A percentile compares a stretch with the other conserved stretches of the same genome.
phyloP scores from a whole-genome alignment of 495 filamentous ascomycete species.

The Penicillium silybi region DNA sequence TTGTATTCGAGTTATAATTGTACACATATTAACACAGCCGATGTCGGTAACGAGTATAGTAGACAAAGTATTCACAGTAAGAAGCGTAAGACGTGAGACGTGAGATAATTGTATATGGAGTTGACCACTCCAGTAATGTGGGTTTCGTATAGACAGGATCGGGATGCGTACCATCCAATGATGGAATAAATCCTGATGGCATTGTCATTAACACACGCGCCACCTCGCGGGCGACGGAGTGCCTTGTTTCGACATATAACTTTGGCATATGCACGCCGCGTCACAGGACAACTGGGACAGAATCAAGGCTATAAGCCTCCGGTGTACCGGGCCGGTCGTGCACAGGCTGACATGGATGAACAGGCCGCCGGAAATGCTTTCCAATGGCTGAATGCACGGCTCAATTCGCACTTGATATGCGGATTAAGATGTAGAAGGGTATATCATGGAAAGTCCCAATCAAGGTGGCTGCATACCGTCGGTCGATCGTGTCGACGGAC shows the following conservation, averaged over 20 bases:
- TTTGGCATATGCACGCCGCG: neutral
- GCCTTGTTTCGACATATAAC: neutral
- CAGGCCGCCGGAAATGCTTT: neutral
- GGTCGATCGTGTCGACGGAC: slow-evolving; percentile 17
- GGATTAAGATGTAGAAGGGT: neutral
- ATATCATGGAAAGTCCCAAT: neutral
- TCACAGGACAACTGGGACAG: neutral
- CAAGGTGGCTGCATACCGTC: slow-evolving; percentile 16
- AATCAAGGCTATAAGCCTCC: neutral
- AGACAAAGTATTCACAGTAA: neutral
- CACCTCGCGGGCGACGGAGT: neutral
- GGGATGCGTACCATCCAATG: too few species aligned
- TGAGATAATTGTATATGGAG: neutral
- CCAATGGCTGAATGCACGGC: neutral
- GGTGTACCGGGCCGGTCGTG: neutral
- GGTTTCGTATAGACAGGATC: neutral
- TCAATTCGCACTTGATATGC: neutral
- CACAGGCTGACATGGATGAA: neutral
- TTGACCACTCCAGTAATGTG: neutral
- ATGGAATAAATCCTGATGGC: neutral
- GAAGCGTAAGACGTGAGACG: neutral
- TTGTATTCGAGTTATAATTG: neutral
- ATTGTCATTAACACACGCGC: neutral
- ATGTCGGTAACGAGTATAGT: neutral
- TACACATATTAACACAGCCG: neutral